phyloP scores from a whole-genome alignment of 345 rosid genomes.

The Rubroshorea leprosula region DNA sequence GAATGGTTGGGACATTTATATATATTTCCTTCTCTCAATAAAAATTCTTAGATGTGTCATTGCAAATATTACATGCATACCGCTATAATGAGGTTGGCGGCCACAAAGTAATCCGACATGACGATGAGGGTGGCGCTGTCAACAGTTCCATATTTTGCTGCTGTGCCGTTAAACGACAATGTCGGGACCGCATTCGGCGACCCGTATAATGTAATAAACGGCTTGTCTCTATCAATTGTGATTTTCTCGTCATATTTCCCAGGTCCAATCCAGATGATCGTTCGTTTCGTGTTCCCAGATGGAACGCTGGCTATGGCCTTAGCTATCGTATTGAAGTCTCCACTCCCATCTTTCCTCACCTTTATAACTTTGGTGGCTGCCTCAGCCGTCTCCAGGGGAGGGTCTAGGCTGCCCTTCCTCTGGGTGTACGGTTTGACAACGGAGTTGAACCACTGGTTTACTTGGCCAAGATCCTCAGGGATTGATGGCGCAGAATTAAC shows the following conservation, averaged over 20 bases:
- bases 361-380: constrained; percentile 20
- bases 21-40: too few relatives aligned
- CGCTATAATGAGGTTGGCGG: constrained; percentile 42
- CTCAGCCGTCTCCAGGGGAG: constrained; percentile 30
- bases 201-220: constrained; percentile 54
- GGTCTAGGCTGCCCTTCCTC: constrained; percentile 28
- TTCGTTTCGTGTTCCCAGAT: constrained; percentile 35
- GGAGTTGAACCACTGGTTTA: constrained; percentile 26
- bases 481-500: constrained; percentile 1
- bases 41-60: too few relatives aligned
- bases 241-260: constrained; percentile 55
- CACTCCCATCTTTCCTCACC: constrained; percentile 47
- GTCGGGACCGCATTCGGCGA: constrained; percentile 32
- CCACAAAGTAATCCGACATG: constrained; percentile 56
- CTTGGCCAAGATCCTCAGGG: constrained; percentile 15
- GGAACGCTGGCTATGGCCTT: constrained; percentile 50
- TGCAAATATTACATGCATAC: constrained; percentile 26
- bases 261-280: constrained; percentile 37
- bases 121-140: constrained; percentile 53
- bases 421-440: constrained; percentile 19
- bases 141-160: constrained; percentile 45
- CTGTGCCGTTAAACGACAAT: constrained; percentile 38
- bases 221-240: constrained; percentile 34
- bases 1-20: too few relatives aligned
- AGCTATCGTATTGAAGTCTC: constrained; percentile 39